Conservation (phyloP, 2,329 filamentous ascomycete species). For the Lasiodiplodia sp. region DNA sequence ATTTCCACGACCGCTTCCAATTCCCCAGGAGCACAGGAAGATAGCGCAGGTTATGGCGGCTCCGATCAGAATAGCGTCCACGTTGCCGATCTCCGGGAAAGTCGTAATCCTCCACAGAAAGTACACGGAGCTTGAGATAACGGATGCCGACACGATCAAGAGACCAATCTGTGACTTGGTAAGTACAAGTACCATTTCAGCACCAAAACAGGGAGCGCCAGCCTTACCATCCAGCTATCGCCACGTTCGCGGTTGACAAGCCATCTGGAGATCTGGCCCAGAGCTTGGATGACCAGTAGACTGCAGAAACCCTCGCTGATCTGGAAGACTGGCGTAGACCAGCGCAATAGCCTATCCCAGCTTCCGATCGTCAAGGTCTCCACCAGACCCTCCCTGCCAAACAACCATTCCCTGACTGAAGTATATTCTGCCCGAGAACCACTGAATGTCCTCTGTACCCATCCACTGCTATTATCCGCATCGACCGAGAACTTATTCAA, state of each 20-base stretch:
- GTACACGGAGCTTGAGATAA: constrained; percentile 93
- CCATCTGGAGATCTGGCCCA: constrained; percentile 93
- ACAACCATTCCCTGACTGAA: constrained; percentile 83
- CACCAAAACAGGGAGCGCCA: constrained; percentile 34
- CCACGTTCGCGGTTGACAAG: constrained; percentile 91
- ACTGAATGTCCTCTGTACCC: constrained; percentile 81
- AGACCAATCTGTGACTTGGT: constrained; percentile 75
- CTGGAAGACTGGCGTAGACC: constrained; percentile 94
- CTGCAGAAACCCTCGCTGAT: constrained; percentile 96
- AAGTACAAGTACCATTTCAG: constrained; percentile 46
- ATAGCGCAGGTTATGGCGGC: constrained; percentile 91
- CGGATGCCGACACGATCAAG: constrained; percentile 84
- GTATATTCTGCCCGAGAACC: constrained; percentile 68
- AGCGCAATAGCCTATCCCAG: constrained; percentile 88
- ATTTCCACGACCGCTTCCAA: constrained; percentile 91
- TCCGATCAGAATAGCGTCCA: constrained; percentile 91
- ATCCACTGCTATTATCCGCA: constrained; percentile 72
- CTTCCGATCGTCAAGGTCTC: constrained; percentile 81
- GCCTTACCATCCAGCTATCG: constrained; percentile 91
- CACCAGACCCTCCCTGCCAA: constrained; percentile 83
- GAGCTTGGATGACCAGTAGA: constrained; percentile 91
- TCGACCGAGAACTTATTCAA: constrained; percentile 95
- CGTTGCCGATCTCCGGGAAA: constrained; percentile 90
- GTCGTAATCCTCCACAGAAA: constrained; percentile 95
- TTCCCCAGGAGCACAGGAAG: constrained; percentile 92